Evolutionary conservation across 1,284 basidiomycete species (phyloP), one percentile per base, ranked within the genome.

Genomic region (Wallemia mellicola): DNA sequence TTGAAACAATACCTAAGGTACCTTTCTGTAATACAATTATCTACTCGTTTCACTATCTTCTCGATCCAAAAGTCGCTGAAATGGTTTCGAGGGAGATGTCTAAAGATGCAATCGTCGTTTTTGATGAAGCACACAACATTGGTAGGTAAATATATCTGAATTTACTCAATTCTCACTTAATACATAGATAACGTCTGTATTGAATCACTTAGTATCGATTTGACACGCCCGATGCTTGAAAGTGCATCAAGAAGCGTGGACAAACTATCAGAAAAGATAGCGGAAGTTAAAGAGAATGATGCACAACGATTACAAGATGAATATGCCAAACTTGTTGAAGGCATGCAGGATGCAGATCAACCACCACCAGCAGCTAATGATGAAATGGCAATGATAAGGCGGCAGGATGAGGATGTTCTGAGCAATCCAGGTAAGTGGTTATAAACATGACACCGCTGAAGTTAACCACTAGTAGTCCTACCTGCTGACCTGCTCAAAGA

Each of bases 51-150:
- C 94, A 98, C 70, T 99, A 99, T 69, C 76, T 99, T 25, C 78
- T 99, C 55, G 94, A 99, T 71, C 94, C 94, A 0, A 99, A 99
- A 72, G 89, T 99, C 48, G 94, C 94, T 0, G 92, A 98, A 66
- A 91, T 96, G 73, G 94, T 99, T 15, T 96, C 91, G 3, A 91
- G 88, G 67, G 92, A 98, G 68, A 77, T 98, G 72, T 87, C 85
- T 28, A 96, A 96, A 66, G 94, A 98, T 68, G 82, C 88, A 54
- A 99, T 99, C 61, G 91, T 99, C 56, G 91, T 99, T 0, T 99
- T 99, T 66, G 94, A 99, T 68, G 94, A 99, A 70, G 94, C 94
- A 7, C 94, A 99, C 73, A 99, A 99, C 68, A 99, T 99, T 61
- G 89, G 87, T 88, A 64, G 62, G 76, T 48, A 48, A 22, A 48